A percentile compares a stretch with the other conserved stretches of the same genome.
phyloP scores from a whole-genome alignment of 2,329 filamentous ascomycete genomes.

The Botrytis pseudocinerea region DNA sequence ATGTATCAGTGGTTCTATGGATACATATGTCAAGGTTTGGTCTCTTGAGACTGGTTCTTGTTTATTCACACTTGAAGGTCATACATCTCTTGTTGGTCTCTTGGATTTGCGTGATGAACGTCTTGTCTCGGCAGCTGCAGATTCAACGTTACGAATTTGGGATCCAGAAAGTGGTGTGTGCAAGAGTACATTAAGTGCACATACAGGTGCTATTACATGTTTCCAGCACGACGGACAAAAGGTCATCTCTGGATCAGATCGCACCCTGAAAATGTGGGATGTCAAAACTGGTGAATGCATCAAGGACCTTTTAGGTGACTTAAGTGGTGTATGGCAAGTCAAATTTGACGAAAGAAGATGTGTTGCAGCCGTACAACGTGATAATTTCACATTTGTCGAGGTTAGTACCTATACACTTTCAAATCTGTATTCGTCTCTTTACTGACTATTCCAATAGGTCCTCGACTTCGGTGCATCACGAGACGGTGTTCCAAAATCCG shows the following conservation, averaged over 20 bases:
- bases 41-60: conserved; percentile 83
- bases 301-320: conserved; percentile 86
- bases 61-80: conserved; percentile 87
- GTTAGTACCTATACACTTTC: conserved; percentile 53
- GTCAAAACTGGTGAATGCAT: conserved; percentile 88
- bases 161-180: conserved; percentile 91
- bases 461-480: conserved; percentile 94
- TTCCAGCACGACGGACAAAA: conserved; percentile 98
- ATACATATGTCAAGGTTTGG: conserved; percentile 97
- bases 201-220: conserved; percentile 96
- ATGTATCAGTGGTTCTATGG: conserved; percentile 98
- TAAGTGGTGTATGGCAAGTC: conserved; percentile 98
- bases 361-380: conserved; percentile 92
- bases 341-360: conserved; percentile 95
- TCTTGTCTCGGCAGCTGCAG: conserved; percentile 90
- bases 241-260: conserved; percentile 93
- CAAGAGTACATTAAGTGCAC: conserved; percentile 84
- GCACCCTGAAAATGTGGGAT: conserved; percentile 98
- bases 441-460: conserved; percentile 61
- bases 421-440: background rate
- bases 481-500: conserved; percentile 76
- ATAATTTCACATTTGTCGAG: conserved; percentile 92
- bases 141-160: conserved; percentile 95
- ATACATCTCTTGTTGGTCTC: conserved; percentile 87
- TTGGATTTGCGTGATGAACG: conserved; percentile 86